These are phyloP conservation scores for Panaeolus papilionaceus DNA, from an alignment of 768 basidiomycete genomes.

Conservation along the genomic window DNA sequence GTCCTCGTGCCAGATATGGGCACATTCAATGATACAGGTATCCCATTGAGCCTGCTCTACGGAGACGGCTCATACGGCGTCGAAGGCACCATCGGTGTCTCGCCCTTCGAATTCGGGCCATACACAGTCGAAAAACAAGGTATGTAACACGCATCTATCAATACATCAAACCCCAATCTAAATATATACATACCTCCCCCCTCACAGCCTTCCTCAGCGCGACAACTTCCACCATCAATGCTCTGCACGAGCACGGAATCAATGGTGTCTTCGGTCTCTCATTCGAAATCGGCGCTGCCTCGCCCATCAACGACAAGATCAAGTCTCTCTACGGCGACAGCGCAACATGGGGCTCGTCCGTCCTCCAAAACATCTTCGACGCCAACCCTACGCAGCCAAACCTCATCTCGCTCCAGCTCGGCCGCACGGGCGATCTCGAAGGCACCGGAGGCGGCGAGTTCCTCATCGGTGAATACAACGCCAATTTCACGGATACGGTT, in stretches of 20 bases:
- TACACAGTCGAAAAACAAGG: slow-evolving; percentile 33
- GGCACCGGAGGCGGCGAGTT: slow-evolving; percentile 48
- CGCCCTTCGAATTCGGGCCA: slow-evolving; percentile 38
- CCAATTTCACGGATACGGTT: slow-evolving; percentile 35
- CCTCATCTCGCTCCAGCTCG: slow-evolving; percentile 49
- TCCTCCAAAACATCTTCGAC: slow-evolving; percentile 46
- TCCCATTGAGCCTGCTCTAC: slow-evolving; percentile 34
- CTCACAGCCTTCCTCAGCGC: slow-evolving; percentile 38
- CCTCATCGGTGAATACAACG: slow-evolving; percentile 49
- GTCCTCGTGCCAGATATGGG: slow-evolving; percentile 43
- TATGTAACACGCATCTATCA: neutral
- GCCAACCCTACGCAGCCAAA: slow-evolving; percentile 41
- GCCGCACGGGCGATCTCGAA: slow-evolving; percentile 46
- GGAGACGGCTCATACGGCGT: slow-evolving; percentile 44
- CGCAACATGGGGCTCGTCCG: slow-evolving; percentile 40
- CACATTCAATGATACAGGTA: slow-evolving; percentile 38
- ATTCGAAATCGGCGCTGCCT: slow-evolving; percentile 37
- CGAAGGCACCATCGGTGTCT: slow-evolving; percentile 39
- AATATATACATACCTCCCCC: neutral
- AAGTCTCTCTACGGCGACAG: slow-evolving; percentile 29
- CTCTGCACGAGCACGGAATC: slow-evolving; percentile 30
- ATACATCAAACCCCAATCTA: neutral
- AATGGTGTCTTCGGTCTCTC: slow-evolving; percentile 43
- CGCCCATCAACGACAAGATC: slow-evolving; percentile 36
- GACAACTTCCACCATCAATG: slow-evolving; percentile 22